Evolutionary conservation across 2,329 filamentous ascomycete species (phyloP), one percentile per base, ranked within the genome.

Genomic region (Didymella sp.): DNA sequence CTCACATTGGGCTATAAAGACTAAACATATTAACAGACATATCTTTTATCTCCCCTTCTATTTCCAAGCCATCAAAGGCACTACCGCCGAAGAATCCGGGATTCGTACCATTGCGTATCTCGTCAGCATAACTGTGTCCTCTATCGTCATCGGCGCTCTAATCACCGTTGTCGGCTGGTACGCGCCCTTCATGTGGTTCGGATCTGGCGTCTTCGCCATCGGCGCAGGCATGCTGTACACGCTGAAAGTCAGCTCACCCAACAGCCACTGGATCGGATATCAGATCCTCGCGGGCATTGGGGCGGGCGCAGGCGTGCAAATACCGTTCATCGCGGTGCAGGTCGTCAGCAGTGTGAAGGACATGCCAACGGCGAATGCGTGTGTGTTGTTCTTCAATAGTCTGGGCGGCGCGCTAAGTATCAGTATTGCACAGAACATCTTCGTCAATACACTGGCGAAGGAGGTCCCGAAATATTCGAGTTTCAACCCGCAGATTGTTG

Each of bases 321-420:
- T 80, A 55, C 73, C 78, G 0, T 73, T 79, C 51, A 72, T 81
- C 31, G 79, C 78, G 1, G 77, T 78, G 1, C 79, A 81, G 56
- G 75, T 78, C 8, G 77, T 77, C 0, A 70, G 79, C 0, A 71
- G 64, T 3, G 58, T 64, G 7, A 66, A 69, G 17, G 79, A 81
- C 54, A 74, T 80, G 57, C 75, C 79, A 0, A 77, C 77, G 0
- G 79, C 77, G 12, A 79, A 78, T 17, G 76, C 78, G 1, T 70
- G 76, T 31, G 64, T 78, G 25, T 77, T 82, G 59, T 89, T 90
- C 75, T 86, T 85, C 76, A 86, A 89, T 68, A 81, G 81, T 1
- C 79, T 91, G 3, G 87, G 87, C 37, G 87, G 87, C 3, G 86
- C 88, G 2, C 75, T 91, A 22, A 85, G 85, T 62, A 83, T 91